Evolutionary conservation across 345 rosid genomes (phyloP).

Genomic region (Arabis alpina): DNA sequence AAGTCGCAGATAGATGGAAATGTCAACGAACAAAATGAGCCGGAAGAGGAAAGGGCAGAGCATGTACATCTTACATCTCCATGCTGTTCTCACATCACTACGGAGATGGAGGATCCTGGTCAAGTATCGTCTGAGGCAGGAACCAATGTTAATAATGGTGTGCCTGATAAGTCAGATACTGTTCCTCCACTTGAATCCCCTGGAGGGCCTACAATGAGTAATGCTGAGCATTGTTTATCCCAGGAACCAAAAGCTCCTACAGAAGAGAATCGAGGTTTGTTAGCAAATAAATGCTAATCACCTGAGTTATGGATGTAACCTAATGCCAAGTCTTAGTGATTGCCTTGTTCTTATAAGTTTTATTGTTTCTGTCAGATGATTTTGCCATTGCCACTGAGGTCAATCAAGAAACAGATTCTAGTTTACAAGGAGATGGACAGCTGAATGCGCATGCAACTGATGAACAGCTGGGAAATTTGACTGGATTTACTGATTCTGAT

Average conservation of each 20-base stretch:
- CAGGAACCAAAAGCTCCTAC: constrained; percentile 41
- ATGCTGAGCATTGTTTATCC: constrained; percentile 47
- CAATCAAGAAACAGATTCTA: constrained; percentile 48
- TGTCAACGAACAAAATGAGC: constrained; percentile 41
- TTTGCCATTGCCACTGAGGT: constrained; percentile 39
- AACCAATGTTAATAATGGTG: constrained; percentile 28
- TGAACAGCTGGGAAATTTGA: constrained; percentile 47
- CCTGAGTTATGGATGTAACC: constrained; percentile 9
- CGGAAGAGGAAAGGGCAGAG: constrained; percentile 48
- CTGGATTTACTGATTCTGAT: constrained; percentile 47
- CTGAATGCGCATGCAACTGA: constrained; percentile 43
- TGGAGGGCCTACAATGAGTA: constrained; percentile 36
- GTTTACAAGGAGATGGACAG: constrained; percentile 47
- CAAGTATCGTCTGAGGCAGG: constrained; percentile 42
- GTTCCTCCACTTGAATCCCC: constrained; percentile 43
- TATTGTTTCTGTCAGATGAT: constrained; percentile 36
- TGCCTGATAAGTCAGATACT: constrained; percentile 40
- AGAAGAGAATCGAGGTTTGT: constrained; percentile 38
- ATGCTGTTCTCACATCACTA: constrained; percentile 51
- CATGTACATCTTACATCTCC: constrained; percentile 50
- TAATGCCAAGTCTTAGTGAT: constrained; percentile 29
- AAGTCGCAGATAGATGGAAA: constrained; percentile 42
- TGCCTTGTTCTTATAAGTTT: constrained; percentile 15
- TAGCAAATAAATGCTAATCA: constrained; percentile 15
- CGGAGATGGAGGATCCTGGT: constrained; percentile 49